Evolutionary conservation across 805 yeast genomes (phyloP), one percentile per base, ranked within the genome.

Genomic region (Hanseniaspora taiwanica): DNA sequence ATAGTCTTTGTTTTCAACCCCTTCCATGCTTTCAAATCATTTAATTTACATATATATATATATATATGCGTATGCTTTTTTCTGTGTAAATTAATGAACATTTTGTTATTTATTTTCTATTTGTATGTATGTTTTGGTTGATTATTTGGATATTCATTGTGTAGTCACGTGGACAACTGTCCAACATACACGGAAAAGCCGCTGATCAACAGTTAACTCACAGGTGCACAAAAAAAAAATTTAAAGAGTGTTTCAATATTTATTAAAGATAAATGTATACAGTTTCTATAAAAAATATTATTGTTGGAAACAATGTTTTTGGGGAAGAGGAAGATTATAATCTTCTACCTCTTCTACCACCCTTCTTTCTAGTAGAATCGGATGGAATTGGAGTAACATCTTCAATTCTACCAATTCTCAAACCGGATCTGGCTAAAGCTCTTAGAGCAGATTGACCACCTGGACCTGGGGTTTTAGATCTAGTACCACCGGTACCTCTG

Each of bases 271-370:
- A n/a, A n/a, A n/a, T n/a, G n/a, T n/a, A n/a, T n/a, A n/a, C n/a
- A n/a, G n/a, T 32, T 23, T 13, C 23, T 19, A 8, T 9, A 8
- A 23, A 9, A 25, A 35, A 14, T 14, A 23, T 23, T 23, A 35
- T 19, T 21, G 37, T n/a, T 31, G 36, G 13, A 24, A 32, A 34
- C 24, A 37, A 21, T 23, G n/a, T 37, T 12, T 36, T 24, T 16
- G 21, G n/a, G 37, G 16, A 34, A 18, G 13, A 27, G 21, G n/a
- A 18, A 44, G 57, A 57, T 72, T 71, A 84, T 74, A 87, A 81
- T 83, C 99, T 86, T 81, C 98, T 89, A 89, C 99, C 99, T 81
- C 99, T 87, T 79, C 98, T 91, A 84, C 99, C 99, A 85, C 98
- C 98, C 94, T 91, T 93, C 85, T 89, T 84, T 82, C 99, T 91